A percentile compares a stretch with the other conserved stretches of the same genome.
These are phyloP conservation scores for Besnoitia besnoiti DNA, from an alignment of 169 alveolate species.

Conservation along the genomic window DNA sequence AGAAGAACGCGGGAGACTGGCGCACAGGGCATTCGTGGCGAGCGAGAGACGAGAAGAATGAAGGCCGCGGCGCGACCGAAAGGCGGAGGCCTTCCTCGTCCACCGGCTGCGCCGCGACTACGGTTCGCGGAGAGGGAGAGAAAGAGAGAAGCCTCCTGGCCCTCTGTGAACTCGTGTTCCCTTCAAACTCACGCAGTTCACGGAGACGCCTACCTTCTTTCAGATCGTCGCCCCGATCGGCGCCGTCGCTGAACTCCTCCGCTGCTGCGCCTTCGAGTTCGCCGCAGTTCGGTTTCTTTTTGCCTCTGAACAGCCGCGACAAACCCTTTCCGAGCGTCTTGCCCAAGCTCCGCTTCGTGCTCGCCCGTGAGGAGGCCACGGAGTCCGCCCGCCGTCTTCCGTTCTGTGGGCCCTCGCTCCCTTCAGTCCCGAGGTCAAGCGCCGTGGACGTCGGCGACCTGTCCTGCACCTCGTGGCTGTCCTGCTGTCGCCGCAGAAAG, in stretches of 20 bases:
- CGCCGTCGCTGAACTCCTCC: neutral
- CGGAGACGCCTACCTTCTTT: neutral
- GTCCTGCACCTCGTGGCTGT: neutral
- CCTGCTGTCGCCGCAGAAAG: neutral
- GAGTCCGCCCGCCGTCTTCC: neutral
- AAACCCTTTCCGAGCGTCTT: neutral
- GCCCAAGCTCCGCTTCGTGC: neutral
- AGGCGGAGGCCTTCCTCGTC: neutral
- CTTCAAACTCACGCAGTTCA: too few relatives aligned
- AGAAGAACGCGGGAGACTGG: neutral
- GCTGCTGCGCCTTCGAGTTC: neutral
- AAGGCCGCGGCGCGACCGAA: neutral
- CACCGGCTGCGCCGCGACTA: neutral
- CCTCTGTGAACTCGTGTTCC: too few relatives aligned
- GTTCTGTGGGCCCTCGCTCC: neutral
- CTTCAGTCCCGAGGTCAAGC: neutral
- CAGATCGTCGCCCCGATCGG: neutral
- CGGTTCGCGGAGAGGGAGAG: too few relatives aligned
- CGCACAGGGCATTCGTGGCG: neutral
- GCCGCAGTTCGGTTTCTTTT: neutral
- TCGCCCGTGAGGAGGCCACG: neutral
- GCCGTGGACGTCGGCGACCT: neutral
- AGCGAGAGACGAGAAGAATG: neutral
- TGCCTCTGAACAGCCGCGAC: neutral
- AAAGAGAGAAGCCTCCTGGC: too few relatives aligned